Evolutionary conservation across 2,329 filamentous ascomycete genomes (phyloP).

Genomic region (Aspergillus sp.): DNA sequence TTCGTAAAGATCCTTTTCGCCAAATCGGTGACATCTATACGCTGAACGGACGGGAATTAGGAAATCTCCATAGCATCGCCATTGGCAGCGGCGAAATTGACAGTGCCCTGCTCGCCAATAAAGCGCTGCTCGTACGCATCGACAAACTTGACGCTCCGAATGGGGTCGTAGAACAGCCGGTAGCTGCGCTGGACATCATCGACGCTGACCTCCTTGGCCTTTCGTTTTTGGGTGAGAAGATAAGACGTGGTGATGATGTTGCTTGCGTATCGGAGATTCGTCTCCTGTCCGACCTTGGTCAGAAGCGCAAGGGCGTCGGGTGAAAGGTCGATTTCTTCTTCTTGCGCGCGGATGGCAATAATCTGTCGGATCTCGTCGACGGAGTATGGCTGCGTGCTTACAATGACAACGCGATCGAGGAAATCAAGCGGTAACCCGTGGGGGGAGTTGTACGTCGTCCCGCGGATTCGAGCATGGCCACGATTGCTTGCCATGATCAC

Average conservation of each 20-base stretch:
- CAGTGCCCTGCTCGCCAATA: conserved; percentile 75
- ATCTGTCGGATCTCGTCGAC: conserved; percentile 86
- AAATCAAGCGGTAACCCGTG: conserved; percentile 94
- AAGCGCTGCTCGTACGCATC: conserved; percentile 82
- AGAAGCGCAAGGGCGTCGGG: conserved; percentile 84
- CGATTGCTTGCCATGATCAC: conserved; percentile 99
- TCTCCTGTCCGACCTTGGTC: conserved; percentile 90
- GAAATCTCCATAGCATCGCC: conserved; percentile 64
- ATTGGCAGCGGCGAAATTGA: conserved; percentile 53
- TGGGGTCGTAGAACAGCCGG: conserved; percentile 84
- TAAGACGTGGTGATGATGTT: conserved; percentile 95
- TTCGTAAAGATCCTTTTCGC: not conserved
- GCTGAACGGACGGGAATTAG: conserved; percentile 23
- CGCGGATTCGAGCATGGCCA: conserved; percentile 80
- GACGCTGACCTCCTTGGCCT: conserved; percentile 70
- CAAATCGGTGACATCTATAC: not conserved
- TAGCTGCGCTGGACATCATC: conserved; percentile 91
- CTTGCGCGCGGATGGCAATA: conserved; percentile 79
- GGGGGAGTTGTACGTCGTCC: conserved; percentile 85
- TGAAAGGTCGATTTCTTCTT: conserved; percentile 89
- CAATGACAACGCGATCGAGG: conserved; percentile 89
- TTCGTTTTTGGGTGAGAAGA: conserved; percentile 75
- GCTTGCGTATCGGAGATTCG: conserved; percentile 88
- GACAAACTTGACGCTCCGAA: conserved; percentile 82
- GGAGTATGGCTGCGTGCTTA: conserved; percentile 80